A percentile compares a stretch with the other conserved stretches of the same genome.
Conservation (phyloP, 768 basidiomycete species). For the Daedalea quercina region DNA sequence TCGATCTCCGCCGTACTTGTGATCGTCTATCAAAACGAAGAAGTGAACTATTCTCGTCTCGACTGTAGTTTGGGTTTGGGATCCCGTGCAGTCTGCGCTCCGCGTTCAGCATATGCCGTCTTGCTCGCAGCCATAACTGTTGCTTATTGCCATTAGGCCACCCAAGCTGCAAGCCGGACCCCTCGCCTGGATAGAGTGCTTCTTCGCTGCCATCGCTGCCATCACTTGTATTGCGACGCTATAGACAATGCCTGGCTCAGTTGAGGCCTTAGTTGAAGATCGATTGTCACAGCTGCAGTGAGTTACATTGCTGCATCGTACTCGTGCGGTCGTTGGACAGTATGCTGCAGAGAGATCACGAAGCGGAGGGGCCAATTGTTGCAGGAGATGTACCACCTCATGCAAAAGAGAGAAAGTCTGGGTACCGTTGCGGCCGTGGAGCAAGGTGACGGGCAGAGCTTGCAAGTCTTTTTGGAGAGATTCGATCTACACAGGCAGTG, state of each 20-base stretch:
- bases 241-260: slow-evolving; percentile 11
- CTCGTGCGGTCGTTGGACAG: slow-evolving; percentile 6
- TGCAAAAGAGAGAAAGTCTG: slow-evolving; percentile 43
- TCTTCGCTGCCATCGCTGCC: not conserved
- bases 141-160: too few species aligned
- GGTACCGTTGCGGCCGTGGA: slow-evolving; percentile 32
- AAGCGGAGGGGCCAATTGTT: slow-evolving; percentile 65
- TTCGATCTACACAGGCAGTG: slow-evolving; percentile 51
- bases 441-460: slow-evolving; percentile 32
- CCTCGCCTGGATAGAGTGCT: slow-evolving; percentile 3
- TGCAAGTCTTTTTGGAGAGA: slow-evolving; percentile 47
- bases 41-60: too few species aligned
- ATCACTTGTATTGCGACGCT: not conserved
- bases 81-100: too few species aligned
- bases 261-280: slow-evolving; percentile 19
- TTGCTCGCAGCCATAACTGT: too few species aligned
- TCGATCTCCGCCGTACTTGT: slow-evolving; percentile 6
- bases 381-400: slow-evolving; percentile 63
- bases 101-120: too few species aligned
- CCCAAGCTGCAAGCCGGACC: not conserved
- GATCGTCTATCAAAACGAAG: too few species aligned
- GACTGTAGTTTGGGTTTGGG: too few species aligned
- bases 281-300: slow-evolving; percentile 21
- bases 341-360: slow-evolving; percentile 44
- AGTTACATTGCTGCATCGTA: slow-evolving; percentile 5